Conservation (phyloP, 495 filamentous ascomycete species). For the Pseudomonodictys pantanalensis region DNA sequence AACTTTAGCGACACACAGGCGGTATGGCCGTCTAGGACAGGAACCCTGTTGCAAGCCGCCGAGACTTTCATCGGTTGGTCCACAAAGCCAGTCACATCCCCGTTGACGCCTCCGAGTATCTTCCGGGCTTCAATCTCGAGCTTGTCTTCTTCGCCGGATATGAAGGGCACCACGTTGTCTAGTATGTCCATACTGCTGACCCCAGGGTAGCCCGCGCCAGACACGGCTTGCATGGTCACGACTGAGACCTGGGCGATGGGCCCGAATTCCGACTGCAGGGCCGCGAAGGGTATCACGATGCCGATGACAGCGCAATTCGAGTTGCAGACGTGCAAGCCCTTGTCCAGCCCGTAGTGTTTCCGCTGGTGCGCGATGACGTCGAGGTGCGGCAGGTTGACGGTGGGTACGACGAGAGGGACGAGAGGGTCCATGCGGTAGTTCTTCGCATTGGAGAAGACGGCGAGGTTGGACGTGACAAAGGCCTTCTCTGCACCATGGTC, state of each 20-base stretch:
- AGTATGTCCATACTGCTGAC: constrained; percentile 49
- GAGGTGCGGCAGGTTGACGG: constrained; percentile 45
- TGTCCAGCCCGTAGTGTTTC: constrained; percentile 36
- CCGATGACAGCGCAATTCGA: constrained; percentile 50
- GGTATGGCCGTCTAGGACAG: constrained; percentile 47
- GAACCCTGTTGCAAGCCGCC: constrained; percentile 44
- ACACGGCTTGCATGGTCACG: constrained; percentile 47
- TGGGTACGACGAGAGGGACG: constrained; percentile 47
- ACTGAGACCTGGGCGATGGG: constrained; percentile 43
- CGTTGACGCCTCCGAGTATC: constrained; percentile 44
- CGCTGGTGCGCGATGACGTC: constrained; percentile 43
- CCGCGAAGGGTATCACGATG: constrained; percentile 46
- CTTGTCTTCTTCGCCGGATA: constrained; percentile 47
- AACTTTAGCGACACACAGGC: constrained; percentile 46
- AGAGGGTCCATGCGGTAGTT: constrained; percentile 46
- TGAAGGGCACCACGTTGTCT: constrained; percentile 48
- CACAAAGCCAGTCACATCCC: constrained; percentile 38
- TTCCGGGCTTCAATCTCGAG: constrained; percentile 45
- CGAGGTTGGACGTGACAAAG: constrained; percentile 43
- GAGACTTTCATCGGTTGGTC: constrained; percentile 41
- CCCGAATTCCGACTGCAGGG: constrained; percentile 43
- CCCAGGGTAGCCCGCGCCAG: constrained; percentile 46
- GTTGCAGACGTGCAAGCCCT: constrained; percentile 48
- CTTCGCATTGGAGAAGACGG: constrained; percentile 48
- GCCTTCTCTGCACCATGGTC: constrained; percentile 40